Evolutionary conservation across 441 rosid genomes (phyloP).

Genomic region (Bocquillonia castaneifolia): DNA sequence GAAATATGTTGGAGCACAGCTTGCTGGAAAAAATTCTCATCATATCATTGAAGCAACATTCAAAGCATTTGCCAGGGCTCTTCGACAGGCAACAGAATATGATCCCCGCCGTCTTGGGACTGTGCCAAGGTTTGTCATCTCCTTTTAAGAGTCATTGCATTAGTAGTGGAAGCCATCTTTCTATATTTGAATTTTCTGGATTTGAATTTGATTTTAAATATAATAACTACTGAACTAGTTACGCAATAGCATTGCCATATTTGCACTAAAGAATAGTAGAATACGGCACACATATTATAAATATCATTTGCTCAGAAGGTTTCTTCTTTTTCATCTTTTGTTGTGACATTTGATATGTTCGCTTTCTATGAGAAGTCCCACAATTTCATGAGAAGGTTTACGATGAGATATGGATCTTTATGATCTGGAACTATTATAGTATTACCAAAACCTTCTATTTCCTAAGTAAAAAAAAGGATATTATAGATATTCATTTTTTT

Average conservation of each 20-base stretch:
- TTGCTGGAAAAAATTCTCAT: slow-evolving; percentile 87
- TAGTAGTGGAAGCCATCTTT: background rate
- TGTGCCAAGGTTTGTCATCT: slow-evolving; percentile 61
- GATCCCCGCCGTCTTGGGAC: slow-evolving; percentile 83
- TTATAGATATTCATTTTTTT: no score
- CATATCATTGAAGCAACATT: slow-evolving; percentile 96
- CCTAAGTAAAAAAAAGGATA: no score
- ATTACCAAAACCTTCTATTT: background rate
- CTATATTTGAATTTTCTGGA: background rate
- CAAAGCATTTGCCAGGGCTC: slow-evolving; percentile 95
- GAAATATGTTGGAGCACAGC: slow-evolving; percentile 41
- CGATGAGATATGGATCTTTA: background rate
- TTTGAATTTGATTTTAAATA: background rate
- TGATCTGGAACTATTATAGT: background rate
- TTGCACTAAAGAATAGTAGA: no score
- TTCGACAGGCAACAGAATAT: slow-evolving; percentile 76
- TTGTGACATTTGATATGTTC: background rate
- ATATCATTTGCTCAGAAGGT: background rate
- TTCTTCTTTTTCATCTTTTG: background rate
- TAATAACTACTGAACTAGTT: no score
- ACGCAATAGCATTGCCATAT: background rate
- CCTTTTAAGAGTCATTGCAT: slow-evolving; percentile 7
- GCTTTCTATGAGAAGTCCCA: background rate
- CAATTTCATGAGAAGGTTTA: background rate
- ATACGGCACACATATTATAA: no score